Evolutionary conservation across 2,329 filamentous ascomycete genomes (phyloP).

Genomic region (Herpomyces periplanetae): DNA sequence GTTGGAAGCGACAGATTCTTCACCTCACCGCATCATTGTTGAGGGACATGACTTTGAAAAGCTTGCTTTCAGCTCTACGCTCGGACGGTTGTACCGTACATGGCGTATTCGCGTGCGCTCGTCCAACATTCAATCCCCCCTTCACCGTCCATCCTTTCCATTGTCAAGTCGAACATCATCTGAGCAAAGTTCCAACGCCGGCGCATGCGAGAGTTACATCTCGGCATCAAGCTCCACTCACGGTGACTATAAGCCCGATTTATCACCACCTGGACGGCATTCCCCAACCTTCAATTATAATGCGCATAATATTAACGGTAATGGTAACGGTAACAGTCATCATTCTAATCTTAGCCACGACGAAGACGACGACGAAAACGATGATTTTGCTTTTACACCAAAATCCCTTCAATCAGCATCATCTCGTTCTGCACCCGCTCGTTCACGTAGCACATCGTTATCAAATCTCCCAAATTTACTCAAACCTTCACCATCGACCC

Average conservation of each 20-base stretch:
- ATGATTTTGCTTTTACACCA: too few species aligned
- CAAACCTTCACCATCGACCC: too few species aligned
- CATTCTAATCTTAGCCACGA: not conserved
- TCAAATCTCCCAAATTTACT: too few species aligned
- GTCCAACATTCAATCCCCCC: not conserved
- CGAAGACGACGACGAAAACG: not conserved
- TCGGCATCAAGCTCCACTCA: not conserved
- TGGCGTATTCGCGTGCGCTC: conserved; percentile 40
- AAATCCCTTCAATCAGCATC: too few species aligned
- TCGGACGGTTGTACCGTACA: conserved; percentile 63
- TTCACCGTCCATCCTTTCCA: not conserved
- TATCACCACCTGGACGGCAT: not conserved
- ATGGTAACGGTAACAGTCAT: not conserved
- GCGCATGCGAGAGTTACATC: not conserved
- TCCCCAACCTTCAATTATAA: not conserved
- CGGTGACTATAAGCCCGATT: not conserved
- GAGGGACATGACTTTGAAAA: conserved; percentile 76
- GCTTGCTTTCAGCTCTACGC: conserved; percentile 47
- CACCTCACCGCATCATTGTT: conserved; percentile 29
- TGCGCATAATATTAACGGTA: not conserved
- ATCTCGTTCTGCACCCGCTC: too few species aligned
- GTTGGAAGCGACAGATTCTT: conserved; percentile 16
- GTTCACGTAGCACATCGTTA: too few species aligned
- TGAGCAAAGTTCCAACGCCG: not conserved
- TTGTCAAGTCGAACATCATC: not conserved